Evolutionary conservation across 768 basidiomycete genomes (phyloP), one percentile per base, ranked within the genome.

Genomic region (Pilatotrama ljubarskyi): DNA sequence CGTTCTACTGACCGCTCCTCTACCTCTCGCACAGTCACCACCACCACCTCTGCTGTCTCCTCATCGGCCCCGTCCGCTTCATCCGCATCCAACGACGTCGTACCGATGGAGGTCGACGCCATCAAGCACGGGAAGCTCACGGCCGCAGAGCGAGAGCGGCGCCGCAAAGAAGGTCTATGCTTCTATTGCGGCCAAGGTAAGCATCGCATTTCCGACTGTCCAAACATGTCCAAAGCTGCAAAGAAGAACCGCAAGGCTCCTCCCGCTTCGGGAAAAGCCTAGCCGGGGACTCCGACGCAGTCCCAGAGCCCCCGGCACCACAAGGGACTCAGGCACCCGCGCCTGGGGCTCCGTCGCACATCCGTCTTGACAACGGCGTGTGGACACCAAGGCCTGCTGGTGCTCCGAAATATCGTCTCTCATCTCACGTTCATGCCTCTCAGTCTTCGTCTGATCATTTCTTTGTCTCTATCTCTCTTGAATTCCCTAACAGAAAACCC

Each of bases 181-280:
- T 52, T 72, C 18, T 78, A 77, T 54, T 79, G 77, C 48, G 72
- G 74, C 4, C 50, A 66, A 43, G 66, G 69, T 17, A 63, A 68
- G 13, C 76, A 78, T 57, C 42, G 49, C 1, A 67, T 68, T 32
- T 37, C 63, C 2, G 63, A 70, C 40, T 77, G 76, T 64, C 67
- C 57, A 9, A 69, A 67, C 51, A 69, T 63, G 65, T 64, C 63
- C 10, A 58, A 61, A 15, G 4, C 26, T 18, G 58, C 57, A 20
- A 69, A 65, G 59, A 65, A 61, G 51, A 18, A 25, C 48, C n/a
- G 40, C 6, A 43, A 24, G 42, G 43, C 52, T 35, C 22, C 58
- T 40, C 20, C 58, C 42, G 24, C 55, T 29, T 48, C 43, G 55
- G 66, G 64, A 55, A 72, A 72, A 70, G 69, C 68, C 59, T 66